Evolutionary conservation across 495 filamentous ascomycete species (phyloP), one percentile per base, ranked within the genome.

Genomic region (Letharia lupina): DNA sequence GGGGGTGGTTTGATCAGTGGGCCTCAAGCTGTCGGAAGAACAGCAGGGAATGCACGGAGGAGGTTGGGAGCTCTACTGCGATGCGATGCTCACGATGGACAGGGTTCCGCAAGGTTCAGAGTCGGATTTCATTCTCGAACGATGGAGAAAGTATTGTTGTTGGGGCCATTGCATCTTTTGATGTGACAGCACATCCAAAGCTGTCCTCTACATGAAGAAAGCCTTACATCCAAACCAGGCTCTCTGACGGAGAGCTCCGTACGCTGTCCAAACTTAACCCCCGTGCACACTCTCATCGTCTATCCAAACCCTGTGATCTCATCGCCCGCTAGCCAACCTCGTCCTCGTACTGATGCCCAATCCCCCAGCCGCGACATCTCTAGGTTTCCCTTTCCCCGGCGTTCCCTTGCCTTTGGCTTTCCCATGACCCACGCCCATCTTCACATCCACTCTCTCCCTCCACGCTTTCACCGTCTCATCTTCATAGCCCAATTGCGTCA

Each of bases 401-500:
- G 48, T 57, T 58, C 41, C 41, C 56, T 71, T 69, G 18, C 69
- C 66, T 3, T 62, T 63, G n/a, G 62, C 68, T 65, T 80, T 77
- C 33, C 64, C 70, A 18, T 70, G 67, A 6, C 75, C 56, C 61
- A 79, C 79, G 9, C 79, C 78, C 8, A 81, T 80, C 63, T 78
- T 68, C 4, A 72, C 70, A 33, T 78, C 74, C 28, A 84, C 78
- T 62, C 80, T 74, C 45, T 79, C 76, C 50, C 81, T 73, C 77
- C 81, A 81, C 23, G 79, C 79, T 18, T 75, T 72, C 11, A 79
- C 81, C 42, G 82, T 80, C 9, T 79, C 74, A 65, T 84, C 81
- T 66, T 84, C 80, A 63, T 83, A 84, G 61, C 79, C 77, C n/a
- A 84, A 66, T 70, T 84, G 81, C 48, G 81, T 84, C 80, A 83